Evolutionary conservation across 768 basidiomycete genomes (phyloP), one percentile per base, ranked within the genome.

Genomic region (Rubroboletus satanas): DNA sequence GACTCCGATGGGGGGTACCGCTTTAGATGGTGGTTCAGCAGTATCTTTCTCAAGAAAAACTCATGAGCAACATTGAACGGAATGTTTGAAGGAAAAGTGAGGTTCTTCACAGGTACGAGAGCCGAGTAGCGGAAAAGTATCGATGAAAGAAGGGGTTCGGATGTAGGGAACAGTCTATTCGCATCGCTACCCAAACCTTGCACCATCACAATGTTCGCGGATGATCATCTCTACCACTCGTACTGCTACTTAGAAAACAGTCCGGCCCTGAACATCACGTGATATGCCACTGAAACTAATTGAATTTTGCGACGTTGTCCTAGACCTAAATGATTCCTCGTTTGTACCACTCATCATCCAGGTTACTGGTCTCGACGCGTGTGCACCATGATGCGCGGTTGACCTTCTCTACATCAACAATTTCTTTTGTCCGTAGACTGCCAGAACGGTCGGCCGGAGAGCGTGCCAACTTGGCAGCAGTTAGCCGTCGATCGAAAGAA

Each of bases 1-100:
- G 80, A 75, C 17, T 60, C 56, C 0, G 88, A 85, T 0, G 88
- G 87, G 5, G 88, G 80, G 61, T 84, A 89, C 28, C 62, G 61
- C 48, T 69, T 60, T 38, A 88, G 78, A 62, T 87, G 85, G 7
- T 68, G 56, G 60, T 78, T 76, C 8, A 78, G 62, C 17, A 90
- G 71, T 46, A 92, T 68, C 21, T 66, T 62, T 28, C 75, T 63
- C 51, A 90, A 64, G 21, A 90, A 65, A 62, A 85, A 85, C 5
- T 73, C 61, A 57, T 90, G 85, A 31, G 82, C 65, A n/a, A 62
- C 56, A 18, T 57, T 29, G 35, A 79, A 74, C 4, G 74, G 51
- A 3, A 77, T 47, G 17, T 74, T 46, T 0, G 57, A 45, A 1
- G 85, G 83, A 56, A 81, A 74, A 8, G 52, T 31, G 6, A 87